Base-by-base conservation (phyloP, 2,329 filamentous ascomycete genomes). In the Ceratocystis destructans region DNA sequence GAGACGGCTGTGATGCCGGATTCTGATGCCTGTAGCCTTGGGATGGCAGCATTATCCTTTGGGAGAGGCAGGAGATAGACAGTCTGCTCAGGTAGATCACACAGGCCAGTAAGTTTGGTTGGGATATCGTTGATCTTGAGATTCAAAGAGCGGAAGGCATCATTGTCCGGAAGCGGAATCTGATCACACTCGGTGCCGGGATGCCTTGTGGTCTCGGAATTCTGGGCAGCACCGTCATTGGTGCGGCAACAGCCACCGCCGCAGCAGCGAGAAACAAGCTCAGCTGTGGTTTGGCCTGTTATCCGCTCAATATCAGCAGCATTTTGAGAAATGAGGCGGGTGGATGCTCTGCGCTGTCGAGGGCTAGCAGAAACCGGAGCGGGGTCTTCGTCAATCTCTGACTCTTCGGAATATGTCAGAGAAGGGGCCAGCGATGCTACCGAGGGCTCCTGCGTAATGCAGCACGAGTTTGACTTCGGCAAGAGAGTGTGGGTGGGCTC, bases 71-170 rank as follows among this genome's bases (percentile, higher is more conserved):
- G 80, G 64, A 96, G 83, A 2, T 85, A 88, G 46, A 91, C 82
- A 0, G 83, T 93, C 76, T 89, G 86, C 50, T 63, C 45, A 3
- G 53, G 41, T 62, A 96, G 74, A 6, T 88, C 84, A 65, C 83
- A 79, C 28, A 92, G 77, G 70, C 85, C 86, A 50, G 86, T 90
- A 69, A 97, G 79, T 20, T 82, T 79, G 62, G 85, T 89, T 5
- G 87, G 88, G 64, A 97, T 84, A 41, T 86, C 82, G 67, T 85
- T 85, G 68, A 97, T 81, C 71, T 87, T 88, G 70, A 97, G 81
- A 64, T 86, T 80, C 62, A 99, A 81, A 68, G 87, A 89, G 66
- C 84, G 82, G 77, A 89, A 99, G 17, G 94, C 94, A 68, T 87
- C 82, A 72, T 96, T 97, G 74, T 94, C 85, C 1, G 93, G 92